These are phyloP conservation scores for Talaromyces proteolyticus DNA, from an alignment of 495 filamentous ascomycete genomes.

Conservation along the genomic window DNA sequence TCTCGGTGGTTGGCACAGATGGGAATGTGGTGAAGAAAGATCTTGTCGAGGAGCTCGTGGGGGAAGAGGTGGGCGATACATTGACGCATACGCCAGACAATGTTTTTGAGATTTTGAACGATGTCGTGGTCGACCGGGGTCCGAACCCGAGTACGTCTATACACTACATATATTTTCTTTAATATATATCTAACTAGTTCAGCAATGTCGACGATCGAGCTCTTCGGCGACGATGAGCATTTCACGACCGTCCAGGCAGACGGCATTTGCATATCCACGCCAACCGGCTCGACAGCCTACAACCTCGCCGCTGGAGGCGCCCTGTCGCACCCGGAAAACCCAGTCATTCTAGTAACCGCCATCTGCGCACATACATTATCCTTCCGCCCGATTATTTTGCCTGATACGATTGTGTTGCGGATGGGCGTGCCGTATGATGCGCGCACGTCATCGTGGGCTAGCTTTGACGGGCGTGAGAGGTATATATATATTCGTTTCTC, in stretches of 20 bases:
- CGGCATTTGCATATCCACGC: slow-evolving; percentile 85
- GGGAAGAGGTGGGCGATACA: slow-evolving; percentile 72
- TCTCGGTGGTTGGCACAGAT: slow-evolving; percentile 14
- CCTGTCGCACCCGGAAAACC: slow-evolving; percentile 94
- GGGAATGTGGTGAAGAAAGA: slow-evolving; percentile 42
- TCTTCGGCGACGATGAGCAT: slow-evolving; percentile 95
- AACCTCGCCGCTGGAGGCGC: slow-evolving; percentile 95
- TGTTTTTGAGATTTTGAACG: slow-evolving; percentile 86
- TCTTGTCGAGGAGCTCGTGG: slow-evolving; percentile 85
- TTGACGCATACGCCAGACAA: slow-evolving; percentile 75
- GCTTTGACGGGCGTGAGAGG: slow-evolving; percentile 91
- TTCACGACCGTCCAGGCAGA: slow-evolving; percentile 85
- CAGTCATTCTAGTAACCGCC: slow-evolving; percentile 89
- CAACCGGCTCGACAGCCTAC: slow-evolving; percentile 93
- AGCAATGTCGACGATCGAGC: slow-evolving; percentile 82
- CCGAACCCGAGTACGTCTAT: slow-evolving; percentile 72
- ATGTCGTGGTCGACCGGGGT: slow-evolving; percentile 84
- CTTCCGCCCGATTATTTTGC: slow-evolving; percentile 91
- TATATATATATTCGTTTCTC: slow-evolving; percentile 10
- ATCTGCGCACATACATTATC: slow-evolving; percentile 96
- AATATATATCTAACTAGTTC: slow-evolving; percentile 13
- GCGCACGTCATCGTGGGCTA: slow-evolving; percentile 86
- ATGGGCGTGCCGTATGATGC: slow-evolving; percentile 91
- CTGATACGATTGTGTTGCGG: slow-evolving; percentile 88
- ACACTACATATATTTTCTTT: neutral